Base-by-base conservation (phyloP, 1,284 basidiomycete genomes). In the Moniliella sp. region DNA sequence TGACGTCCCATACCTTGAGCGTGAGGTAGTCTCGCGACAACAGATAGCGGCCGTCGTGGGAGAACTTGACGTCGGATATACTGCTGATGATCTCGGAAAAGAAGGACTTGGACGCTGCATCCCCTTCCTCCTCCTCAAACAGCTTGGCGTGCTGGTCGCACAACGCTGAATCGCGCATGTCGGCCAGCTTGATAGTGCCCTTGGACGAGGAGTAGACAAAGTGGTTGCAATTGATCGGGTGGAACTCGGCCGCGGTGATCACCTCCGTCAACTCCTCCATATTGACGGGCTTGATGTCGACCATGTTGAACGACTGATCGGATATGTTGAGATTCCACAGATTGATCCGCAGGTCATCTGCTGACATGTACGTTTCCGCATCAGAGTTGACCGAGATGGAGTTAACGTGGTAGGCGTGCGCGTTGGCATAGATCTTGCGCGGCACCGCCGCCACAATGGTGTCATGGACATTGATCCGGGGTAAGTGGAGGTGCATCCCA, bases 181-280 rank as follows among this genome's bases (percentile, higher is more conserved):
- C 91, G n/a, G 86, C 88, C 36, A 99, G 73, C 66, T 97, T 97
- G 70, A 99, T 94, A 57, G 91, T 97, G 46, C 84, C 88, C 66
- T 97, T 97, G 39, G 88, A 97, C 66, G 81, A 86, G 41, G 88
- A 97, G 64, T 97, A 99, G 79, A 94, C 93, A 67, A 99, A 94
- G 34, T 83, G 67, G 62, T 97, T 97, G 74, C 91, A 97, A 49
- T 91, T 81, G 42, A 75, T 71, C 10, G 91, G 91, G 59, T 97
- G 91, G 65, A 97, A 97, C 64, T 99, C 91, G 35, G 91, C 83
- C 3, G 88, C 84, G 7, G 91, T 99, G 64, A 99, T 97, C 61
- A 99, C 91, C 62, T 99, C 91, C 11, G 91, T 97, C 34, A 99
- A 69, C 63, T 99, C 91, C 60, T 99, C 91, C 91, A 99, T 97